Conservation (phyloP, 2,329 filamentous ascomycete genomes). For the Cladophialophora psammophila region DNA sequence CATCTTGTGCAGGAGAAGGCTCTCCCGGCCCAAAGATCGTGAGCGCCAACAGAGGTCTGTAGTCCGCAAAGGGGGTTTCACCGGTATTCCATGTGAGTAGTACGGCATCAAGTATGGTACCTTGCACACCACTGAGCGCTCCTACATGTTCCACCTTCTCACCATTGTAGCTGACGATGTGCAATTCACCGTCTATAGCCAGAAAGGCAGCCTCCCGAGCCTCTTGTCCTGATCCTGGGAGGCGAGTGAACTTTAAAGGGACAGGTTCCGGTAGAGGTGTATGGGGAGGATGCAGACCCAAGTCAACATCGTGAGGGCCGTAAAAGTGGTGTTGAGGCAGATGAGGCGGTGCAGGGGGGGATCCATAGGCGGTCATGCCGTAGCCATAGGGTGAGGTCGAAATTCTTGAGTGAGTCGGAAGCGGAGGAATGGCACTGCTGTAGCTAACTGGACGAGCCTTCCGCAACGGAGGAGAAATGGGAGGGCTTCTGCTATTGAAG, state of each 20-base stretch:
- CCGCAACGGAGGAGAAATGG: conserved; percentile 51
- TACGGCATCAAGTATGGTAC: conserved; percentile 81
- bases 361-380: conserved; percentile 54
- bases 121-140: conserved; percentile 76
- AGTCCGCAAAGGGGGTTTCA: conserved; percentile 59
- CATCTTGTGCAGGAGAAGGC: conserved; percentile 28
- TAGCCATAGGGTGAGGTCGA: conserved; percentile 47
- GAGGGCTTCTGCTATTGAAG: conserved; percentile 52
- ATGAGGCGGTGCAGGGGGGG: conserved; percentile 70
- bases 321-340: conserved; percentile 81
- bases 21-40: conserved; percentile 77
- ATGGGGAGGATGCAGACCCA: conserved; percentile 54
- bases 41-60: conserved; percentile 78
- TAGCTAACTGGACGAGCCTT: conserved; percentile 54
- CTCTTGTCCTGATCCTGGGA: conserved; percentile 27
- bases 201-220: conserved; percentile 72
- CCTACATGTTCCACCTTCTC: conserved; percentile 74
- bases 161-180: conserved; percentile 76
- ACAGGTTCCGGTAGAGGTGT: conserved; percentile 23
- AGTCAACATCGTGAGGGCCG: conserved; percentile 74
- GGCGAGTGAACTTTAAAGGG: conserved; percentile 27
- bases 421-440: conserved; percentile 49
- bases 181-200: conserved; percentile 80
- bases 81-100: conserved; percentile 73
- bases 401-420: conserved; percentile 38